phyloP scores from a whole-genome alignment of 768 basidiomycete genomes.

The Rubroboletus satanas region DNA sequence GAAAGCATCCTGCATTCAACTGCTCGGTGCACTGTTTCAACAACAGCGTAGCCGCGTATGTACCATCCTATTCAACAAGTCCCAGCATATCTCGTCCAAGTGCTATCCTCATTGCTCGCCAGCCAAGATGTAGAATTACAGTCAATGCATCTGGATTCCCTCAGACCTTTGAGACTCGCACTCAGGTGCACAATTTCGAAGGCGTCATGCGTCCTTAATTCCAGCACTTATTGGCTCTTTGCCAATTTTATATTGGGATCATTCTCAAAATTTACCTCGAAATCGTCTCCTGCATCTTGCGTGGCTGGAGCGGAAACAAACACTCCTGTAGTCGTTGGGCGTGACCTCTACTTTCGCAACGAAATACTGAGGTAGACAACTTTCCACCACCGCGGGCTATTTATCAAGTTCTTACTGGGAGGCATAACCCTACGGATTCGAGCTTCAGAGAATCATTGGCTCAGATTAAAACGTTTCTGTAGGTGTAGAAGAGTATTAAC shows the following conservation, averaged over 20 bases:
- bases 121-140: not conserved
- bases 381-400: not conserved
- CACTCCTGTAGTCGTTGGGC: too few relatives aligned
- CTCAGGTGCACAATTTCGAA: not conserved
- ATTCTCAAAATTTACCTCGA: not conserved
- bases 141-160: not conserved
- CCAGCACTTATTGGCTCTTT: not conserved
- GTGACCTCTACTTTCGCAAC: not conserved
- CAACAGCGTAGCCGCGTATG: conserved; percentile 7
- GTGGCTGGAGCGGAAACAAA: not conserved
- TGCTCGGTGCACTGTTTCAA: conserved; percentile 14
- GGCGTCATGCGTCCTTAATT: not conserved
- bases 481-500: not conserved
- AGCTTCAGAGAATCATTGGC: not conserved
- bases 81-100: not conserved
- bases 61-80: conserved; percentile 8
- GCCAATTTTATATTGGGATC: not conserved
- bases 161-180: not conserved
- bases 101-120: not conserved
- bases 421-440: not conserved
- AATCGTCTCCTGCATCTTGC: not conserved
- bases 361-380: not conserved
- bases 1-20: conserved; percentile 9
- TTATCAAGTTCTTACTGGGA: not conserved
- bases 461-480: not conserved